Percentiles rank a stretch among this genome's conserved stretches.
Conservation (phyloP, 257 asterid species). For the Capsicum rhomboideum region DNA sequence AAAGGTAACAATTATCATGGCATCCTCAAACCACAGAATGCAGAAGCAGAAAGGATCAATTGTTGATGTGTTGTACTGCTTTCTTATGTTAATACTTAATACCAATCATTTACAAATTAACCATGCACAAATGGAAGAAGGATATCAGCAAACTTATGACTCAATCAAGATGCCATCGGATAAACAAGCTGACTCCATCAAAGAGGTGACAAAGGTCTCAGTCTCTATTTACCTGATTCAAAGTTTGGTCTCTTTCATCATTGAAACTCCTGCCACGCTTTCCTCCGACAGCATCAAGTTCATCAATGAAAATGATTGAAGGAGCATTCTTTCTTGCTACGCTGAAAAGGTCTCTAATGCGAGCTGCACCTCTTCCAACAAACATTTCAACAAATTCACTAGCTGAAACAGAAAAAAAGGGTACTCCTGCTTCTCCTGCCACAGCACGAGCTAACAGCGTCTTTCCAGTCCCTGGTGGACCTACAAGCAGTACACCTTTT, state of each 20-base stretch:
- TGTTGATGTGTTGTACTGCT: neutral
- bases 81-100: neutral
- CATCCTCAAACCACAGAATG: neutral
- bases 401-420: conserved; percentile 92
- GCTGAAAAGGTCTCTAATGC: conserved; percentile 76
- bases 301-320: conserved; percentile 88
- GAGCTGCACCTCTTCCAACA: conserved; percentile 99
- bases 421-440: conserved; percentile 96
- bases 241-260: conserved; percentile 95
- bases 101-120: neutral
- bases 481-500: conserved; percentile 91
- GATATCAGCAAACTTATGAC: neutral
- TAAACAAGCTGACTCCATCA: neutral
- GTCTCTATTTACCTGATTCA: conserved; percentile 65
- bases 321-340: conserved; percentile 92
- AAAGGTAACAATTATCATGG: neutral
- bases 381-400: conserved; percentile 96
- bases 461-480: conserved; percentile 98
- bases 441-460: conserved; percentile 96
- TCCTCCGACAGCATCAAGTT: conserved; percentile 98
- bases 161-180: neutral
- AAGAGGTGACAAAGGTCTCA: conserved; percentile 1
- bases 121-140: neutral
- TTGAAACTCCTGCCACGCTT: conserved; percentile 95
- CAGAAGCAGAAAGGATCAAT: neutral